Evolutionary conservation across 352 stramenopile species (phyloP).

Genomic region (Globisporangium ultimum): DNA sequence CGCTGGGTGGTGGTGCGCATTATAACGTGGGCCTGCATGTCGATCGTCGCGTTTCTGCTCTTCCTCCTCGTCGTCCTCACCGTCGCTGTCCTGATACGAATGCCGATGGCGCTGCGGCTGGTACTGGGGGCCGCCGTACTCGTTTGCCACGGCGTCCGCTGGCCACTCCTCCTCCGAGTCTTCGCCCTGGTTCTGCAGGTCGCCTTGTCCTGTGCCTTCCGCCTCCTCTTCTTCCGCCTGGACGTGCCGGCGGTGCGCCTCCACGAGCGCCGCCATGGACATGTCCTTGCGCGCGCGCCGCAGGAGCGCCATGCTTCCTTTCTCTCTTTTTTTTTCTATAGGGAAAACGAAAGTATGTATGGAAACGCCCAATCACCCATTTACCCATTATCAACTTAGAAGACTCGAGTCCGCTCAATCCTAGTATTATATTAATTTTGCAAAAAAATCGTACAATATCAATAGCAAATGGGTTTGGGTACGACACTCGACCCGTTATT

Average conservation of each 20-base stretch:
- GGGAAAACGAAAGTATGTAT: slow-evolving; percentile 7
- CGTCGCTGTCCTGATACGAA: neutral
- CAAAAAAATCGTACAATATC: too few species aligned
- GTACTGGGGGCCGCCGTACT: neutral
- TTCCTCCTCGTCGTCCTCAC: neutral
- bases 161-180: slow-evolving; percentile 1
- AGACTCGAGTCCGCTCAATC: too few species aligned
- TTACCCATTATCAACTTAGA: too few species aligned
- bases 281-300: slow-evolving; percentile 20
- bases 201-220: neutral
- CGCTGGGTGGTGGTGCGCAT: slow-evolving; percentile 2
- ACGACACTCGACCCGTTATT: neutral
- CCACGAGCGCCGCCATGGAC: slow-evolving; percentile 23
- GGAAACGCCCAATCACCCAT: neutral
- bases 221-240: slow-evolving; percentile 4
- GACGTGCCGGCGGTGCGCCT: slow-evolving; percentile 13
- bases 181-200: neutral
- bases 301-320: slow-evolving; percentile 20
- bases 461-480: neutral
- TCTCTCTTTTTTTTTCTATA: slow-evolving; percentile 17
- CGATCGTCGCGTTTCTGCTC: neutral
- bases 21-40: neutral
- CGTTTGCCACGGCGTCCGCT: neutral
- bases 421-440: too few species aligned
- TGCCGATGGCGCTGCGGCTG: neutral